Evolutionary conservation across 2,329 filamentous ascomycete genomes (phyloP).

Genomic region (Pseudopithomyces chartarum): DNA sequence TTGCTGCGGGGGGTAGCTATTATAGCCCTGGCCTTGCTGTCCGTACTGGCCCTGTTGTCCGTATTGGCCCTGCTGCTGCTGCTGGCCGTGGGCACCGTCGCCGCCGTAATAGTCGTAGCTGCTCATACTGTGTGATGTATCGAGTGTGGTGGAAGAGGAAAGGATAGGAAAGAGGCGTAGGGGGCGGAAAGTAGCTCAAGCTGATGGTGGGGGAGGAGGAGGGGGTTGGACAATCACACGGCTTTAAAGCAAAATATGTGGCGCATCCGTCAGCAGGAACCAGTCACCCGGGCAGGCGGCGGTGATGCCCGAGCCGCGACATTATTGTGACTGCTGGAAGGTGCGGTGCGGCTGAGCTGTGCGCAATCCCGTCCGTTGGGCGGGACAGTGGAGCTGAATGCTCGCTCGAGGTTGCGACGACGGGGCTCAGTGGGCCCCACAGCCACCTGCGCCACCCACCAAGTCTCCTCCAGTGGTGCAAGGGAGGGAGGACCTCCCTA

Average conservation of each 20-base stretch:
- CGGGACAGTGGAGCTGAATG: not conserved
- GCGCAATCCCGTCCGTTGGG: slow-evolving; percentile 1
- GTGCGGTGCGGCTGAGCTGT: slow-evolving; percentile 22
- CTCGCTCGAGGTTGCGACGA: not conserved
- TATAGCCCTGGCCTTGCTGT: slow-evolving; percentile 19
- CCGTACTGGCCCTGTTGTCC: slow-evolving; percentile 23
- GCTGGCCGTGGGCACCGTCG: slow-evolving; percentile 28
- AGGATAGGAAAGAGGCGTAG: slow-evolving; percentile 2
- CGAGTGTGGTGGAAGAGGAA: slow-evolving; percentile 3
- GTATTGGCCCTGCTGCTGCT: slow-evolving; percentile 30
- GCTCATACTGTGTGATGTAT: slow-evolving; percentile 23
- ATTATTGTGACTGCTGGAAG: slow-evolving; percentile 14
- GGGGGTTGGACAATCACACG: slow-evolving; percentile 21
- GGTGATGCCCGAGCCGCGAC: slow-evolving; percentile 12
- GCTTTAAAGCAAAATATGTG: slow-evolving; percentile 20
- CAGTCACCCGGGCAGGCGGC: slow-evolving; percentile 9
- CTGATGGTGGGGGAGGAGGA: slow-evolving; percentile 20
- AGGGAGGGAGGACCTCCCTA: too few species aligned
- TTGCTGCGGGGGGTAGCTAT: slow-evolving; percentile 25
- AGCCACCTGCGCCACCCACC: slow-evolving; percentile 12
- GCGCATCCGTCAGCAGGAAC: slow-evolving; percentile 13
- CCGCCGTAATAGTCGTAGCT: slow-evolving; percentile 44
- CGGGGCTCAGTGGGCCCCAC: not conserved
- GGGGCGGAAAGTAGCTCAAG: slow-evolving; percentile 10
- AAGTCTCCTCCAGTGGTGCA: too few species aligned